Percentiles rank a stretch among this genome's conserved stretches.
Evolutionary conservation across 805 yeast genomes (phyloP).

Genomic region (Kodamaea sagamina): DNA sequence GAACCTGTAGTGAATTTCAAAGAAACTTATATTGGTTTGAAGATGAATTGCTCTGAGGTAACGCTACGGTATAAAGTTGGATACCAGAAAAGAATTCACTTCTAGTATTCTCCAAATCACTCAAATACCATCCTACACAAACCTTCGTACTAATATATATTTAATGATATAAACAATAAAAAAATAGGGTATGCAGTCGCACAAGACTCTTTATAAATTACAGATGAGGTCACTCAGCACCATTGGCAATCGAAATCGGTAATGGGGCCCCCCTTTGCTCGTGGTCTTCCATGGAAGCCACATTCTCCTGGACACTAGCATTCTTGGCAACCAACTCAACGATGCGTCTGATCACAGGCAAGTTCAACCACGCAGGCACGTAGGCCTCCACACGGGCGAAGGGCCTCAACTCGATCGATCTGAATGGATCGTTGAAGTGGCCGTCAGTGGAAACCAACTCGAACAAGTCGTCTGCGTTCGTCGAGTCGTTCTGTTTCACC

Average conservation of each 20-base stretch:
- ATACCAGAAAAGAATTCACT: too few species aligned
- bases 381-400: constrained; percentile 84
- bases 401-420: constrained; percentile 71
- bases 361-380: constrained; percentile 90
- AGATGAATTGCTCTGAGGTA: too few species aligned
- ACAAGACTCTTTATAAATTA: constrained; percentile 8
- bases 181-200: constrained; percentile 10
- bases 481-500: constrained; percentile 61
- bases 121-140: background rate
- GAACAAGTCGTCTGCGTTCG: constrained; percentile 61
- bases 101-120: too few species aligned
- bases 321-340: constrained; percentile 85
- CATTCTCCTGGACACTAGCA: constrained; percentile 65
- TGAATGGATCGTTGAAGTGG: constrained; percentile 81
- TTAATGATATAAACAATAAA: constrained; percentile 6
- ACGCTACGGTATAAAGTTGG: too few species aligned
- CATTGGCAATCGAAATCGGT: constrained; percentile 8
- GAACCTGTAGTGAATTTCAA: too few species aligned
- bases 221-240: constrained; percentile 7
- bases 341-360: constrained; percentile 85
- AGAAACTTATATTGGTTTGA: too few species aligned
- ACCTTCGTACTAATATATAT: constrained; percentile 1
- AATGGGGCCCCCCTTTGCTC: constrained; percentile 8
- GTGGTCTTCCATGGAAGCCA: constrained; percentile 7
- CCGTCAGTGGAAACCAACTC: constrained; percentile 70